phyloP scores from a whole-genome alignment of 768 basidiomycete species.

The Phanerodontia chrysosporium region DNA sequence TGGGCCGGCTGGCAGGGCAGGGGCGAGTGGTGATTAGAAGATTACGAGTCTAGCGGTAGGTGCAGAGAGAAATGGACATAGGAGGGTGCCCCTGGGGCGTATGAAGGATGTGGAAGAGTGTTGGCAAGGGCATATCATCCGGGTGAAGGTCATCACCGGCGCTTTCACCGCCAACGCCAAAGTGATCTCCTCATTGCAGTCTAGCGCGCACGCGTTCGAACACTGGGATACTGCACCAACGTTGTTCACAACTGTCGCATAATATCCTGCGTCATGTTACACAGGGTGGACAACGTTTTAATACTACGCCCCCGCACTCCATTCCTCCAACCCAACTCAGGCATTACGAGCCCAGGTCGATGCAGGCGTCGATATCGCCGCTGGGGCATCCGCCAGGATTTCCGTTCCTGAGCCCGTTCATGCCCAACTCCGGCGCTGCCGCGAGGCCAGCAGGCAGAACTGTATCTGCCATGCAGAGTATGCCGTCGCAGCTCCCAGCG shows the following conservation, averaged over 20 bases:
- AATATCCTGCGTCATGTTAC: background rate
- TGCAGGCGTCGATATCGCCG: constrained; percentile 6
- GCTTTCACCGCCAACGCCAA: background rate
- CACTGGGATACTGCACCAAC: too few species aligned
- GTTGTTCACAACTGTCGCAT: background rate
- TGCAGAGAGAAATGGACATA: background rate
- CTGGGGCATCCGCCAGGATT: background rate
- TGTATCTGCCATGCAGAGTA: background rate
- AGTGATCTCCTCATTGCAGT: background rate
- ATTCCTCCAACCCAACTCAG: background rate
- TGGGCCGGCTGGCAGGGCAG: background rate
- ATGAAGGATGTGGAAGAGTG: background rate
- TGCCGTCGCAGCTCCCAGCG: background rate
- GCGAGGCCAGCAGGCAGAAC: background rate
- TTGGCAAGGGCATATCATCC: background rate
- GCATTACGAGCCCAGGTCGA: background rate
- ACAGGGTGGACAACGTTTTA: background rate
- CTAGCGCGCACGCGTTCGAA: too few species aligned
- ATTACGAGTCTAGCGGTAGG: background rate
- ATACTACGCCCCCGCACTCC: background rate
- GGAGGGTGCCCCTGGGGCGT: background rate
- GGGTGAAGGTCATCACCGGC: background rate
- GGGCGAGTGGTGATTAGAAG: background rate
- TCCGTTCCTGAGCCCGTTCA: background rate
- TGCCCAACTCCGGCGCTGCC: background rate